These are phyloP conservation scores for Nicotiana benthamiana DNA, from an alignment of 257 asterid species.

Conservation along the genomic window DNA sequence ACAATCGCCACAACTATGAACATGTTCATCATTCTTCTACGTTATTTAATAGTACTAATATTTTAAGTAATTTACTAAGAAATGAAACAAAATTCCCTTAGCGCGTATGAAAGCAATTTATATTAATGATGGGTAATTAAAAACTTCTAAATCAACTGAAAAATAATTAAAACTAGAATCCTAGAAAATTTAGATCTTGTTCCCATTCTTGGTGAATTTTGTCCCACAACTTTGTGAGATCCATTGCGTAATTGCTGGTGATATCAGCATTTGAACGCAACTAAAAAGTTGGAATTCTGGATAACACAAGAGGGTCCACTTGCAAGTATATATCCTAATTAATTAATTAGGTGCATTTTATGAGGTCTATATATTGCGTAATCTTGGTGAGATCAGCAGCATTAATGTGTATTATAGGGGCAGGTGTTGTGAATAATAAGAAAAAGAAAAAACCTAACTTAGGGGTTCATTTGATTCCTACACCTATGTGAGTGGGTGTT, in stretches of 20 bases:
- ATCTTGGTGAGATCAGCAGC: background rate
- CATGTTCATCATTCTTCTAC: background rate
- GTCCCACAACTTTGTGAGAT: background rate
- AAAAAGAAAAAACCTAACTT: background rate
- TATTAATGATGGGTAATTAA: too few species aligned
- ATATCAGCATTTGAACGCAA: background rate
- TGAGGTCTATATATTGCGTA: background rate
- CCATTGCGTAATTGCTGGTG: background rate
- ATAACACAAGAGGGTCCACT: too few species aligned
- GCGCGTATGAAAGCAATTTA: background rate
- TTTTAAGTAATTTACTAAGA: too few species aligned
- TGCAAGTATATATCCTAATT: background rate
- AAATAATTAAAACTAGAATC: background rate
- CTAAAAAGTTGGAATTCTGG: too few species aligned
- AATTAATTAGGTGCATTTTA: background rate
- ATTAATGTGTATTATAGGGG: background rate
- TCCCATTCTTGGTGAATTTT: background rate
- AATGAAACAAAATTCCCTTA: background rate
- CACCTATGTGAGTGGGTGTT: background rate
- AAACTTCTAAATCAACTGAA: background rate
- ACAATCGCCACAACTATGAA: too few species aligned
- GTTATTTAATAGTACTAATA: too few species aligned
- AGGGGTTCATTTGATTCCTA: background rate
- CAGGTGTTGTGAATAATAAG: background rate
- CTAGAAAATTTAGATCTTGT: background rate